Evolutionary conservation across 257 asterid genomes (phyloP).

Genomic region (Ligustrum vulgare): DNA sequence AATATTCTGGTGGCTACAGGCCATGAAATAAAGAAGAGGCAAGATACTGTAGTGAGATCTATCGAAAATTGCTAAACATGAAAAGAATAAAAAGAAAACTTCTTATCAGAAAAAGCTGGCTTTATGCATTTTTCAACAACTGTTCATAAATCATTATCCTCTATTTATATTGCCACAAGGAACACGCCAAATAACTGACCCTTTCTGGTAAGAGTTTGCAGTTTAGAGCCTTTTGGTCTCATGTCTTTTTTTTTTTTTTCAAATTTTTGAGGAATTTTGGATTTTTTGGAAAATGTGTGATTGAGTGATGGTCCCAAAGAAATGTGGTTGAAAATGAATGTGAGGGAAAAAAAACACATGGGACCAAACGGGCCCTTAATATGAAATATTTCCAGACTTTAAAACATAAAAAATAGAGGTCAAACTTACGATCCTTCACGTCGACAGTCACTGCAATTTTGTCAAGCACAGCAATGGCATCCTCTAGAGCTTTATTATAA

Average conservation of each 20-base stretch:
- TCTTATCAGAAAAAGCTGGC: background rate
- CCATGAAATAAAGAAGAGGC: background rate
- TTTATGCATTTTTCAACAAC: constrained; percentile 4
- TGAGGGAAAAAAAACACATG: too few relatives aligned
- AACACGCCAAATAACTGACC: constrained; percentile 2
- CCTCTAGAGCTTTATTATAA: constrained; percentile 83
- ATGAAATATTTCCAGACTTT: background rate
- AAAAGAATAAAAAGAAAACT: background rate
- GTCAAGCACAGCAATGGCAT: constrained; percentile 81
- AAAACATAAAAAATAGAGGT: background rate
- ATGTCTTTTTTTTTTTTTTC: too few relatives aligned
- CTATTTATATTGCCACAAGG: background rate
- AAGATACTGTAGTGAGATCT: background rate
- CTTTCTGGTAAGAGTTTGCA: background rate
- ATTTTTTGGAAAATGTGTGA: too few relatives aligned
- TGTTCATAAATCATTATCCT: background rate
- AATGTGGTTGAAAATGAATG: too few relatives aligned
- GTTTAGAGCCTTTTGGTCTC: too few relatives aligned
- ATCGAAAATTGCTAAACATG: background rate
- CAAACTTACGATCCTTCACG: constrained; percentile 79
- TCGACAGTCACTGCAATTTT: constrained; percentile 84
- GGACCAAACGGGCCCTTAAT: too few relatives aligned
- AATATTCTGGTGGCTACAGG: too few relatives aligned
- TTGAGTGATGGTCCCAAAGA: too few relatives aligned
- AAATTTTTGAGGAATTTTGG: too few relatives aligned